Conservation (phyloP, 768 basidiomycete species). For the Hysterangium stoloniferum region DNA sequence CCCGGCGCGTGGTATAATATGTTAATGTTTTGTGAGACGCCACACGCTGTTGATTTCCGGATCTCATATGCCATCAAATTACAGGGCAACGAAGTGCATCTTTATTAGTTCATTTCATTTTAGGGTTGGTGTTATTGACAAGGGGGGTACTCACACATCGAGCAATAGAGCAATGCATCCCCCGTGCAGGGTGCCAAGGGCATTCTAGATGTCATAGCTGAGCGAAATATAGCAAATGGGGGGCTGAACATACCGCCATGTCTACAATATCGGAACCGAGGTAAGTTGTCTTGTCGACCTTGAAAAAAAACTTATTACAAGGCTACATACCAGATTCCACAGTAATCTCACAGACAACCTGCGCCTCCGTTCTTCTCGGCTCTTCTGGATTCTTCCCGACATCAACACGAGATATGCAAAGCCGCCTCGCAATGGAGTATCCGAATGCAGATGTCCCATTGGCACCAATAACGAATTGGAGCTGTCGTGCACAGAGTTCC, state of each 20-base stretch:
- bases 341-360: constrained; percentile 36
- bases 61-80: constrained; percentile 1
- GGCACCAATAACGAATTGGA: constrained; percentile 13
- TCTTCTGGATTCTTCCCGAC: constrained; percentile 38
- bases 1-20: constrained; percentile 9
- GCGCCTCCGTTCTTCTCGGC: constrained; percentile 34
- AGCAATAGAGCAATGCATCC: constrained; percentile 7
- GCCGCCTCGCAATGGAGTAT: constrained; percentile 14
- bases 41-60: not conserved
- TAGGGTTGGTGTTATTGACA: not conserved
- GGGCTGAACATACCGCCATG: constrained; percentile 9
- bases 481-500: constrained; percentile 18
- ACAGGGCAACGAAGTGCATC: constrained; percentile 5
- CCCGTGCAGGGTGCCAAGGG: constrained; percentile 5
- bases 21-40: constrained; percentile 6
- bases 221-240: not conserved
- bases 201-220: not conserved
- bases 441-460: constrained; percentile 2
- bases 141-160: constrained; percentile 1
- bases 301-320: not conserved
- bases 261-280: constrained; percentile 1
- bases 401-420: constrained; percentile 35
- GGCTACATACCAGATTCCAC: constrained; percentile 35
- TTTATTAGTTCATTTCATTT: not conserved
- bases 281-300: not conserved